phyloP scores from a whole-genome alignment of 2,329 filamentous ascomycete genomes.

The Fusarium aywerte region DNA sequence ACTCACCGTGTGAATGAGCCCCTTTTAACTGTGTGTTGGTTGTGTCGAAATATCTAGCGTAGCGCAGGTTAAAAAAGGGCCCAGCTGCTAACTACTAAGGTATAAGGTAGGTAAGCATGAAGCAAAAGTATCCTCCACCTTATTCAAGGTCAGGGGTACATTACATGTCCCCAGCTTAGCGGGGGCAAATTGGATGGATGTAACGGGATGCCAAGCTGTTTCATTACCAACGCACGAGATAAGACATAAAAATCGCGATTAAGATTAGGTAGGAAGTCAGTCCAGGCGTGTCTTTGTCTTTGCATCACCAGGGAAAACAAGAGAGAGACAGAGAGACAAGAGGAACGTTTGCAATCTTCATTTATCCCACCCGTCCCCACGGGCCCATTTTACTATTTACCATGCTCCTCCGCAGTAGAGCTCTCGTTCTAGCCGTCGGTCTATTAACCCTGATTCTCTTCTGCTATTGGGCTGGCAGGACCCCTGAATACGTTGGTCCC shows the following conservation, averaged over 20 bases:
- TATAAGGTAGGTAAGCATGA: not conserved
- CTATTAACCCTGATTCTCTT: slow-evolving; percentile 39
- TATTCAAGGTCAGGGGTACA: slow-evolving; percentile 15
- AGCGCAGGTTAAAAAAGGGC: slow-evolving; percentile 6
- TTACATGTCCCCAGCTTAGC: not conserved
- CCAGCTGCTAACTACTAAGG: not conserved
- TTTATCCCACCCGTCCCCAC: slow-evolving; percentile 1
- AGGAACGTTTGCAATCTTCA: slow-evolving; percentile 3
- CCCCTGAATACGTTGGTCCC: slow-evolving; percentile 29
- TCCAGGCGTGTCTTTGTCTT: slow-evolving; percentile 5
- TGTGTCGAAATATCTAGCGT: slow-evolving; percentile 10
- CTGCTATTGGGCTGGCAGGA: slow-evolving; percentile 34
- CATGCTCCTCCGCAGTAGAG: slow-evolving; percentile 42
- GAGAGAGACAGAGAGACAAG: not conserved
- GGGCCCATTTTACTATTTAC: slow-evolving; percentile 15
- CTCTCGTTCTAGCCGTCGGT: slow-evolving; percentile 32
- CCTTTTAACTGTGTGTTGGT: slow-evolving; percentile 28
- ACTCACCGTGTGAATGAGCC: not conserved
- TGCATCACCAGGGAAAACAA: slow-evolving; percentile 7
- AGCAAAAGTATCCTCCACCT: slow-evolving; percentile 18
- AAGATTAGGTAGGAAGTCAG: slow-evolving; percentile 16
- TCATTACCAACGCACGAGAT: slow-evolving; percentile 24
- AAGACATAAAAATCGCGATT: slow-evolving; percentile 4
- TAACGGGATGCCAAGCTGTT: slow-evolving; percentile 24
- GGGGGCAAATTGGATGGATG: slow-evolving; percentile 21